These are phyloP conservation scores for Physocladia obscura DNA, from an alignment of 192 early-diverging fungal species.

Conservation along the genomic window DNA sequence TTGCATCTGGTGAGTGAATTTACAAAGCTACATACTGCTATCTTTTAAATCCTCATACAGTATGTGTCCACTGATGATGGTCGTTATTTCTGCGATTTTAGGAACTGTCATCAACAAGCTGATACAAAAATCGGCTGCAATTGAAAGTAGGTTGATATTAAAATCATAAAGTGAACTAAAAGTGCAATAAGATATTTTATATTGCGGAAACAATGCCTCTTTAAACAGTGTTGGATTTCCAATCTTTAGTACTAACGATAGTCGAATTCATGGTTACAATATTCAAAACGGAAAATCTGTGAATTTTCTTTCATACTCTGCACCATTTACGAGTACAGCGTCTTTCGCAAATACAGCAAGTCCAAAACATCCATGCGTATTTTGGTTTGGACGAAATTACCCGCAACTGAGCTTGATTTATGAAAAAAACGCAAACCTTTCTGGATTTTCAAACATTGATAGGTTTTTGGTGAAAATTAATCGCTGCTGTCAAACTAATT, in stretches of 20 bases:
- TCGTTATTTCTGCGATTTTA: conserved; percentile 57
- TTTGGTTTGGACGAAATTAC: conserved; percentile 48
- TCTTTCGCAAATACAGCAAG: neutral
- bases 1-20: too few relatives aligned
- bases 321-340: neutral
- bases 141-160: too few relatives aligned
- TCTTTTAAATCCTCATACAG: too few relatives aligned
- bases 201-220: conserved; percentile 38
- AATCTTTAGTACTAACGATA: conserved; percentile 29
- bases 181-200: too few relatives aligned
- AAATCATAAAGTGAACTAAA: too few relatives aligned
- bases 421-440: conserved; percentile 9
- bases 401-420: conserved; percentile 18
- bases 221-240: conserved; percentile 36
- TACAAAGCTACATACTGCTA: too few relatives aligned
- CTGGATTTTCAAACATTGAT: conserved; percentile 11
- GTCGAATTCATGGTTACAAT: conserved; percentile 7
- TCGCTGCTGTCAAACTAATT: neutral
- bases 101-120: conserved; percentile 56
- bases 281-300: neutral
- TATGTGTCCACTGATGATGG: conserved; percentile 66
- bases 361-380: conserved; percentile 30
- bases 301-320: neutral
- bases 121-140: conserved; percentile 40
- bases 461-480: neutral